phyloP scores from a whole-genome alignment of 2,329 filamentous ascomycete genomes.

The Calonectria henricotiae region DNA sequence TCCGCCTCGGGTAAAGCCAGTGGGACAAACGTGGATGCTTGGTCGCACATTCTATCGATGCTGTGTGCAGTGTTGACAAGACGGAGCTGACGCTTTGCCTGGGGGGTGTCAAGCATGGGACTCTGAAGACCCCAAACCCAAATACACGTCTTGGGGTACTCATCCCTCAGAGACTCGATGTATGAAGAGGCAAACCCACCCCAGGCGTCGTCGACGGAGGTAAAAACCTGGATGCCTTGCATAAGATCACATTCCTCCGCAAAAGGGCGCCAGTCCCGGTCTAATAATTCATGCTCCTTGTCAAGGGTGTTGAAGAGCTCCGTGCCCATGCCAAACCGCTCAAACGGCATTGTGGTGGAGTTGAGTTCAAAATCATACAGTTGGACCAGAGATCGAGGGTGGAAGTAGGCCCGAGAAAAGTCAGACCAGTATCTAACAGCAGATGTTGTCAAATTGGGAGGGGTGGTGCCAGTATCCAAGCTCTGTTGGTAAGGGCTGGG shows the following conservation, averaged over 20 bases:
- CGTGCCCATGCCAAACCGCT: slow-evolving; percentile 89
- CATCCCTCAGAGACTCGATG: slow-evolving; percentile 85
- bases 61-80: slow-evolving; percentile 83
- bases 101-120: slow-evolving; percentile 66
- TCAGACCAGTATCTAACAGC: slow-evolving; percentile 97
- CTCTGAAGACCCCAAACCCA: slow-evolving; percentile 91
- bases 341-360: slow-evolving; percentile 86
- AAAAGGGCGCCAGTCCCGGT: slow-evolving; percentile 91
- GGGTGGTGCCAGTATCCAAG: slow-evolving; percentile 80
- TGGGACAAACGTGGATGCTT: slow-evolving; percentile 85
- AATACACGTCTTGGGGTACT: slow-evolving; percentile 89
- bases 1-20: slow-evolving; percentile 74
- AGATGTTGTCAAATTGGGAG: slow-evolving; percentile 77
- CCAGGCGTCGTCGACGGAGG: slow-evolving; percentile 84
- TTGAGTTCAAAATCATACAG: slow-evolving; percentile 90
- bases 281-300: slow-evolving; percentile 87
- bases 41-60: slow-evolving; percentile 77
- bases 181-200: slow-evolving; percentile 83
- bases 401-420: slow-evolving; percentile 92
- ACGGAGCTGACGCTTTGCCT: slow-evolving; percentile 70
- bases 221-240: slow-evolving; percentile 87
- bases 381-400: slow-evolving; percentile 89
- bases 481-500: slow-evolving; percentile 84
- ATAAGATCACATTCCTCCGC: slow-evolving; percentile 94
- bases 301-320: slow-evolving; percentile 83